Conservation (phyloP, 345 rosid genomes). For the Corchorus capsularis region DNA sequence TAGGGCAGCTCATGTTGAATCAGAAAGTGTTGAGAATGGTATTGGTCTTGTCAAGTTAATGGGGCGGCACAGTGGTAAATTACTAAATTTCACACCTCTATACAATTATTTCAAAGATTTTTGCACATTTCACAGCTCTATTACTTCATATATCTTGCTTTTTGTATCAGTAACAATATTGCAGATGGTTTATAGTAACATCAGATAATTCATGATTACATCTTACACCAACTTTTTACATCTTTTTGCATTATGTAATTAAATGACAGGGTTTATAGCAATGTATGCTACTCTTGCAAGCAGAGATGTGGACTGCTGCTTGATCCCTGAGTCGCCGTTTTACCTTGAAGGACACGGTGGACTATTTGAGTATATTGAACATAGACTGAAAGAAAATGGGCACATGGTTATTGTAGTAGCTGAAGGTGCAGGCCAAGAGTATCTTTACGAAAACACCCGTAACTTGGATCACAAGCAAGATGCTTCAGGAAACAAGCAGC, state of each 20-base stretch:
- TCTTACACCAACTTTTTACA: neutral
- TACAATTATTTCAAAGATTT: neutral
- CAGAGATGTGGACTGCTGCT: constrained; percentile 66
- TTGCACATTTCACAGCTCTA: no score
- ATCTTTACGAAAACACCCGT: constrained; percentile 34
- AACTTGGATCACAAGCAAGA: constrained; percentile 33
- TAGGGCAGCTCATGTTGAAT: constrained; percentile 64
- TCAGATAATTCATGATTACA: neutral
- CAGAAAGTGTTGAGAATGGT: constrained; percentile 62
- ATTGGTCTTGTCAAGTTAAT: constrained; percentile 66
- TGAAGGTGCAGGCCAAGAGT: constrained; percentile 77
- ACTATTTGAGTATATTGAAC: constrained; percentile 49
- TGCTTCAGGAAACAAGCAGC: constrained; percentile 64
- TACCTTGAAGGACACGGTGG: constrained; percentile 67
- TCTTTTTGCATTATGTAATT: neutral
- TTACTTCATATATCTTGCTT: no score
- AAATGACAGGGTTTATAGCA: constrained; percentile 56
- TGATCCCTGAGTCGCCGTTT: constrained; percentile 69
- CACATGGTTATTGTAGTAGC: constrained; percentile 67
- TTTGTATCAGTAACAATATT: neutral
- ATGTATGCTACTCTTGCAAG: constrained; percentile 69
- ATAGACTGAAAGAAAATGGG: constrained; percentile 50
- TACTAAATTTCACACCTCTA: neutral
- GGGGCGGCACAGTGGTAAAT: constrained; percentile 66
- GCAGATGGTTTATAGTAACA: neutral